Conservation (phyloP, 2,329 filamentous ascomycete genomes). For the Cytospora mali region DNA sequence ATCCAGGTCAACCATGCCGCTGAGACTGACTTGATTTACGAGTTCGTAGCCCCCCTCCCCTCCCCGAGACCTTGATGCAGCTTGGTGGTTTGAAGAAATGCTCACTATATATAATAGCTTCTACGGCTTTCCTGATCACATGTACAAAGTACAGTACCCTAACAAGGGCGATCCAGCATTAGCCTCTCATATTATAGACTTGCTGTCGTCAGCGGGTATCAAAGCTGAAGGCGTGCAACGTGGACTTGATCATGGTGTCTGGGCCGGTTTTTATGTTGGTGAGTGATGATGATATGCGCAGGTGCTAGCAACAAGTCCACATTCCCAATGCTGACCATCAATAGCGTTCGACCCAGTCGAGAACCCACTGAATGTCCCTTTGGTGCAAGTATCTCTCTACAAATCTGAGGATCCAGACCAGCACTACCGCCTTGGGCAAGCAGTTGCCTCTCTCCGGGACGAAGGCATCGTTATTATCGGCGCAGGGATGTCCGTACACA, state of each 20-base stretch:
- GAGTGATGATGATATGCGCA: slow-evolving; percentile 18
- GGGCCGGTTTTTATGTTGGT: slow-evolving; percentile 64
- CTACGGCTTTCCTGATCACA: slow-evolving; percentile 71
- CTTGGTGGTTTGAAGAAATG: background rate
- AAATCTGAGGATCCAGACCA: slow-evolving; percentile 63
- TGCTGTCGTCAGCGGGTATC: slow-evolving; percentile 60
- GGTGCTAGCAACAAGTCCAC: background rate
- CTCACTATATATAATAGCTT: slow-evolving; percentile 47
- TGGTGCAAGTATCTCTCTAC: slow-evolving; percentile 75
- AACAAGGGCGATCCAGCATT: slow-evolving; percentile 63
- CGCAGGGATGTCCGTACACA: slow-evolving; percentile 77
- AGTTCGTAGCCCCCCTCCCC: slow-evolving; percentile 37
- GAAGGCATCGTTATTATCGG: slow-evolving; percentile 69
- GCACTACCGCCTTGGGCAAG: slow-evolving; percentile 69
- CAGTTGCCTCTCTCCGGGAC: slow-evolving; percentile 66
- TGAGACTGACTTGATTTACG: slow-evolving; percentile 69
- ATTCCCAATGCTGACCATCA: slow-evolving; percentile 29
- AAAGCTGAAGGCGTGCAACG: slow-evolving; percentile 60
- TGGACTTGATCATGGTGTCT: slow-evolving; percentile 76
- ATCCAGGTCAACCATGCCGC: slow-evolving; percentile 69
- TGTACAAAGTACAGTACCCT: slow-evolving; percentile 68
- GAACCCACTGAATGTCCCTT: slow-evolving; percentile 66
- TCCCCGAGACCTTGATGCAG: background rate
- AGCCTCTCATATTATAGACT: slow-evolving; percentile 58
- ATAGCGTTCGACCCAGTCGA: slow-evolving; percentile 60